These are phyloP conservation scores for Zasmidium angulare DNA, from an alignment of 2,329 filamentous ascomycete genomes.

Conservation along the genomic window DNA sequence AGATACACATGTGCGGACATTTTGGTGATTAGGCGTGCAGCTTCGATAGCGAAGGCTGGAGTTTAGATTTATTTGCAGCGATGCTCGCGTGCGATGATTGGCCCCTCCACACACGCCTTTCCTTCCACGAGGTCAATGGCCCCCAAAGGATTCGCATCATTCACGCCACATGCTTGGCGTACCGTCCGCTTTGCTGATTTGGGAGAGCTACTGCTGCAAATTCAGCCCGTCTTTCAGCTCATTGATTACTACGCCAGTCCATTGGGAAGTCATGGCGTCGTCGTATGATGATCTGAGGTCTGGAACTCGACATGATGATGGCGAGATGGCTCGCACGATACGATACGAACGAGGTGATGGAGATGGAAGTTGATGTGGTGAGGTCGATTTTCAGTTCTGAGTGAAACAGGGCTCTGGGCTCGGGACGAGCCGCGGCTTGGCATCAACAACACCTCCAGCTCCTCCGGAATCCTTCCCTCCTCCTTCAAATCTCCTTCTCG, in stretches of 20 bases:
- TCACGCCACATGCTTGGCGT: not conserved
- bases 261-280: not conserved
- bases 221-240: not conserved
- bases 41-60: not conserved
- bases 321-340: not conserved
- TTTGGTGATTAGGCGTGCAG: not conserved
- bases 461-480: too few relatives aligned
- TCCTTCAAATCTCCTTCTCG: too few relatives aligned
- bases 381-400: not conserved
- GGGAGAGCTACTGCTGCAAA: not conserved
- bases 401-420: not conserved
- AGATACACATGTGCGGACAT: not conserved
- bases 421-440: too few relatives aligned
- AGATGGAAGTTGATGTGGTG: not conserved
- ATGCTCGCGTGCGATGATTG: not conserved
- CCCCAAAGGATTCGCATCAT: not conserved
- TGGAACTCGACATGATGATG: not conserved
- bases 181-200: not conserved
- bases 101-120: not conserved
- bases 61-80: not conserved
- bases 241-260: not conserved
- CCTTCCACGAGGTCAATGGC: not conserved
- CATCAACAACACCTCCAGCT: too few relatives aligned
- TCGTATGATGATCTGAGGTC: not conserved
- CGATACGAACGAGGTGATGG: not conserved